Evolutionary conservation across 192 early-diverging fungal genomes (phyloP).

Genomic region (Rhizoclosmatium sp.): DNA sequence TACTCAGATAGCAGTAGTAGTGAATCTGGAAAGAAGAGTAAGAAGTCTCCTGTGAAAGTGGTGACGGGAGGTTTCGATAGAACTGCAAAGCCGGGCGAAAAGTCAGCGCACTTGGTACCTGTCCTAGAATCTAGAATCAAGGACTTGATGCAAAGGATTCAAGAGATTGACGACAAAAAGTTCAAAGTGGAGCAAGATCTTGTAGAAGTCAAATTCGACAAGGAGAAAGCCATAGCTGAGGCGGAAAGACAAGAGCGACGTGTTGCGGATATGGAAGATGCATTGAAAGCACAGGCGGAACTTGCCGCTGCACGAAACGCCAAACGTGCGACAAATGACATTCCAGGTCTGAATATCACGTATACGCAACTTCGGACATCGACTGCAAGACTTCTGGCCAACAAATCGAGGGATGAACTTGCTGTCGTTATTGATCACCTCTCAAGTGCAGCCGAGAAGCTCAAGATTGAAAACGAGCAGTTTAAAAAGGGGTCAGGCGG

Average conservation of each 20-base stretch:
- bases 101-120: slow-evolving; percentile 23
- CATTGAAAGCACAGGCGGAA: slow-evolving; percentile 24
- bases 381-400: slow-evolving; percentile 30
- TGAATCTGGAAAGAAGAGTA: slow-evolving; percentile 1
- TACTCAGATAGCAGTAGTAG: slow-evolving; percentile 15
- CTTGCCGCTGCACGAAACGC: slow-evolving; percentile 22
- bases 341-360: slow-evolving; percentile 46
- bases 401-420: slow-evolving; percentile 41
- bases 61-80: slow-evolving; percentile 12
- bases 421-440: slow-evolving; percentile 44
- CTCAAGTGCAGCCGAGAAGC: slow-evolving; percentile 34
- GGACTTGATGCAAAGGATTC: slow-evolving; percentile 43
- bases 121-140: slow-evolving; percentile 51
- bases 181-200: slow-evolving; percentile 34
- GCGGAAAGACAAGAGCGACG: slow-evolving; percentile 23
- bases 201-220: slow-evolving; percentile 30
- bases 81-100: slow-evolving; percentile 26
- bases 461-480: slow-evolving; percentile 44
- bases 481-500: slow-evolving; percentile 32
- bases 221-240: slow-evolving; percentile 29
- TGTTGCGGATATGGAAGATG: slow-evolving; percentile 41
- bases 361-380: slow-evolving; percentile 37
- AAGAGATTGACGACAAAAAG: slow-evolving; percentile 43
- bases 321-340: slow-evolving; percentile 32
- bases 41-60: background rate